These are phyloP conservation scores for Morella rubra DNA, from an alignment of 306 rosid genomes.

Conservation along the genomic window DNA sequence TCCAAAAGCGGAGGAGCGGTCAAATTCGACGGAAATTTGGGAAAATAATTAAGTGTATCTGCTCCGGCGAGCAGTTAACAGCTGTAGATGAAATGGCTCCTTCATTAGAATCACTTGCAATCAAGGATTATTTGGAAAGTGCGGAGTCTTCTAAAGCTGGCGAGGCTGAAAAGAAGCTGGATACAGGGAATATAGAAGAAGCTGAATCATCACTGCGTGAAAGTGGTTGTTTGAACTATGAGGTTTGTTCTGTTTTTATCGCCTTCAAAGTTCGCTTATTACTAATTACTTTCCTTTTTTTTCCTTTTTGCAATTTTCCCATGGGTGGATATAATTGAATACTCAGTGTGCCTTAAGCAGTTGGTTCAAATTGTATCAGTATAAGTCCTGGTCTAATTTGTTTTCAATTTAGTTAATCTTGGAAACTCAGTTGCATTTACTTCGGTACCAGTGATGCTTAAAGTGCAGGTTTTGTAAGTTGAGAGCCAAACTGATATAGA, in stretches of 20 bases:
- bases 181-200: conserved; percentile 77
- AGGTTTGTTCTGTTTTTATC: conserved; percentile 49
- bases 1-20: conserved; percentile 35
- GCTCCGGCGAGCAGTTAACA: conserved; percentile 52
- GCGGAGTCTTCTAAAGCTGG: conserved; percentile 34
- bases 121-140: conserved; percentile 41
- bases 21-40: conserved; percentile 35
- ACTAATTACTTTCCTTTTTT: conserved; percentile 12
- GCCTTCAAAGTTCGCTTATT: conserved; percentile 8
- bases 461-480: neutral
- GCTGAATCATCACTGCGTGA: conserved; percentile 82
- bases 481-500: neutral
- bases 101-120: conserved; percentile 48
- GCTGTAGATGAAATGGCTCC: conserved; percentile 44
- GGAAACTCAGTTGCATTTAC: neutral
- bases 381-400: no score
- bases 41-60: conserved; percentile 62
- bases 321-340: neutral
- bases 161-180: conserved; percentile 41
- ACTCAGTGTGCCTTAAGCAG: conserved; percentile 3
- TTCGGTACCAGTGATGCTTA: neutral
- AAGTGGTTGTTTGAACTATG: conserved; percentile 81
- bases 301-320: conserved; percentile 15
- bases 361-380: neutral
- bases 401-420: neutral